Conservation (phyloP, 352 stramenopile genomes). For the Globisporangium camurandrum region DNA sequence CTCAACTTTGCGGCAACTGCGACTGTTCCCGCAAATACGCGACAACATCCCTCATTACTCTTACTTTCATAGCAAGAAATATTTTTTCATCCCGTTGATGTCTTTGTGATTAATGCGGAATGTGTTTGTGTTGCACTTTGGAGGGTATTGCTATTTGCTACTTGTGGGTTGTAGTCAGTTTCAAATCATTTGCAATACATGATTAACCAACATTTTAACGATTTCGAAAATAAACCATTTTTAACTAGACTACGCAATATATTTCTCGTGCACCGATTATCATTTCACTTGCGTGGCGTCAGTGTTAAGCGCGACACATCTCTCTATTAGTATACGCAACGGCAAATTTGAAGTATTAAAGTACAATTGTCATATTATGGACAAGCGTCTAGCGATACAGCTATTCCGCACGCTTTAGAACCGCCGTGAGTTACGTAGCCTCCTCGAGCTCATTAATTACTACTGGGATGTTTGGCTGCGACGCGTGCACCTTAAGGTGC, state of each 20-base stretch:
- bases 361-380: background rate
- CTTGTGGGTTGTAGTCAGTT: background rate
- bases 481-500: background rate
- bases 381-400: background rate
- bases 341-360: background rate
- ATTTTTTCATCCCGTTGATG: background rate
- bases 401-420: background rate
- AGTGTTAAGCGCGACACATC: background rate
- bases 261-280: background rate
- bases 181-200: background rate
- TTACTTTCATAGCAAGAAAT: background rate
- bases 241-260: background rate
- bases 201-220: background rate
- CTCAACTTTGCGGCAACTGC: background rate
- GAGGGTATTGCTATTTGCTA: background rate
- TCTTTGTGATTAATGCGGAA: background rate
- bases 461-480: background rate
- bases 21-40: background rate
- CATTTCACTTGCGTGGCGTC: background rate
- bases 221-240: background rate
- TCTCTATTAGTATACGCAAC: background rate
- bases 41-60: background rate
- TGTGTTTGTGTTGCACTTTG: background rate
- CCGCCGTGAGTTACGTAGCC: background rate
- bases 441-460: background rate